These are phyloP conservation scores for Lithospermum erythrorhizon DNA, from an alignment of 257 asterid genomes.

Conservation along the genomic window DNA sequence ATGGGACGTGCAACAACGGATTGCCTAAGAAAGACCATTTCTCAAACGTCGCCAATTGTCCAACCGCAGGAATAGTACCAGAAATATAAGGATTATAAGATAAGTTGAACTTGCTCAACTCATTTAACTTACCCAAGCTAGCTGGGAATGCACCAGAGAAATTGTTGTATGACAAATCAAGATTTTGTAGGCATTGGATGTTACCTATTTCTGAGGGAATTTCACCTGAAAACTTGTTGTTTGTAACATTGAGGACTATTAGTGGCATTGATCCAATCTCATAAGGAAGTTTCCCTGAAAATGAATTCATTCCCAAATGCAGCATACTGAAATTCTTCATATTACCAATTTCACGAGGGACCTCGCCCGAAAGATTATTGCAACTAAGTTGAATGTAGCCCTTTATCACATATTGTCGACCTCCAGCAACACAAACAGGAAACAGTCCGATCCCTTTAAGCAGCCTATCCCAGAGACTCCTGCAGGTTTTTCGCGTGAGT, in stretches of 20 bases:
- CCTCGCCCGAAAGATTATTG: constrained; percentile 49
- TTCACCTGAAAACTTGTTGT: constrained; percentile 49
- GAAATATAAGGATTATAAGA: constrained; percentile 65
- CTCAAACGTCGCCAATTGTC: constrained; percentile 70
- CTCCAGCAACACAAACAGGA: constrained; percentile 54
- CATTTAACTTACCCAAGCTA: constrained; percentile 44
- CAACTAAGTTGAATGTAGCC: constrained; percentile 78
- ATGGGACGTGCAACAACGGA: constrained; percentile 54
- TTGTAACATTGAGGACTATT: constrained; percentile 46
- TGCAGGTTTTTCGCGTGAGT: constrained; percentile 60
- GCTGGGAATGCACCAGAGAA: constrained; percentile 65
- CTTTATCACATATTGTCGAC: constrained; percentile 36
- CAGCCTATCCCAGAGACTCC: constrained; percentile 53
- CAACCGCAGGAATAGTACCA: constrained; percentile 51
- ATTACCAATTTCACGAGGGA: constrained; percentile 59
- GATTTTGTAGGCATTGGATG: constrained; percentile 57
- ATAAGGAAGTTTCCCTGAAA: constrained; percentile 46
- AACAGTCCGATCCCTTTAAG: constrained; percentile 73
- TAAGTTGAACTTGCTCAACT: constrained; percentile 64
- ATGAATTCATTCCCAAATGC: constrained; percentile 52
- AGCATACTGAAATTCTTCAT: constrained; percentile 69
- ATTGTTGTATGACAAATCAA: constrained; percentile 67
- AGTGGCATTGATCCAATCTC: constrained; percentile 41
- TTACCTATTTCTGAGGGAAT: constrained; percentile 56
- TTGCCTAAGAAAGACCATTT: constrained; percentile 67